A percentile compares a stretch with the other conserved stretches of the same genome.
Conservation (phyloP, 2,329 filamentous ascomycete genomes). For the Trichoderma endophyticum region DNA sequence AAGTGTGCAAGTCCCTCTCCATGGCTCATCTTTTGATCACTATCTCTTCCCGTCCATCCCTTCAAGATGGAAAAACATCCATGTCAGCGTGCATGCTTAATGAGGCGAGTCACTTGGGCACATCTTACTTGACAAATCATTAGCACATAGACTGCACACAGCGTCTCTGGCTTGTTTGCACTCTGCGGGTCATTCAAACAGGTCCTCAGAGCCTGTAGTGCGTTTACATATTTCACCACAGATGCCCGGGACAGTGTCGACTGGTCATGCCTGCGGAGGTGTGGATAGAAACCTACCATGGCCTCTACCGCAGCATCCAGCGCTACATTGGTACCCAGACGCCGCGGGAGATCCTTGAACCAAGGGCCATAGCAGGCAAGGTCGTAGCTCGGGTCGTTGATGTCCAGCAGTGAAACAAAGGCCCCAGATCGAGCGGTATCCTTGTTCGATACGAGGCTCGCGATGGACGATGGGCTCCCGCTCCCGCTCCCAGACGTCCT, state of each 20-base stretch:
- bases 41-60: conserved; percentile 33
- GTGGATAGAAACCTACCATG: conserved; percentile 28
- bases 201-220: conserved; percentile 28
- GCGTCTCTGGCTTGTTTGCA: conserved; percentile 31
- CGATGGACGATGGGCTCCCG: conserved; percentile 6
- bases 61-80: background rate
- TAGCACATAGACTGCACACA: conserved; percentile 38
- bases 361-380: conserved; percentile 46
- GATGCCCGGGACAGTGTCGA: conserved; percentile 21
- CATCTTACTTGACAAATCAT: conserved; percentile 35
- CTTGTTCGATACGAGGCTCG: conserved; percentile 26
- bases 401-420: conserved; percentile 33
- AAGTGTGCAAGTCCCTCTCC: conserved; percentile 34
- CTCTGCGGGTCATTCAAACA: conserved; percentile 29
- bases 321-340: conserved; percentile 44
- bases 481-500: background rate
- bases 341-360: conserved; percentile 42
- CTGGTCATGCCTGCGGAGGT: conserved; percentile 24
- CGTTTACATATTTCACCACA: conserved; percentile 32
- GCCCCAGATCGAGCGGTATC: conserved; percentile 25
- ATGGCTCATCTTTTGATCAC: conserved; percentile 28
- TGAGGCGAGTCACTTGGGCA: background rate
- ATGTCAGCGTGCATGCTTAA: background rate
- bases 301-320: conserved; percentile 40
- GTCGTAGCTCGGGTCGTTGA: conserved; percentile 46